phyloP scores from a whole-genome alignment of 352 stramenopile species.

The Phytophthora idaei region DNA sequence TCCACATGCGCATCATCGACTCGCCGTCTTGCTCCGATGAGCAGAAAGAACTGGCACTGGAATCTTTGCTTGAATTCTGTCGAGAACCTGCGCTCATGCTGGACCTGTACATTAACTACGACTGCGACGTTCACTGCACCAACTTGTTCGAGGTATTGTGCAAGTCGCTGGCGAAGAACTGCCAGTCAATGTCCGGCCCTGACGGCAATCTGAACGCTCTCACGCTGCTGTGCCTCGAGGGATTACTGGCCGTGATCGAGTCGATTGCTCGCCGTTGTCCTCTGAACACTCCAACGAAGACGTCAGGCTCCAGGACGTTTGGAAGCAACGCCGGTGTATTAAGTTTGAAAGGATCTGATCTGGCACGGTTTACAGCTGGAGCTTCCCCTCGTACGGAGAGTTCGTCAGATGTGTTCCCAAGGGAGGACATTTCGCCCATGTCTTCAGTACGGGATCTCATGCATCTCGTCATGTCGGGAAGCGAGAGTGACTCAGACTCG shows the following conservation, averaged over 20 bases:
- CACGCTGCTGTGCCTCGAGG: constrained; percentile 75
- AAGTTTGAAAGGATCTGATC: constrained; percentile 65
- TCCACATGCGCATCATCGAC: constrained; percentile 96
- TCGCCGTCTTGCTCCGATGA: constrained; percentile 82
- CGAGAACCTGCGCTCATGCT: constrained; percentile 97
- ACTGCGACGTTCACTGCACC: constrained; percentile 98
- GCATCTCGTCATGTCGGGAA: constrained; percentile 82
- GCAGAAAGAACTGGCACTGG: constrained; percentile 88
- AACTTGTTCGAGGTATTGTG: constrained; percentile 99
- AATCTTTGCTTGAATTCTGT: constrained; percentile 98
- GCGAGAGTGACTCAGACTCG: constrained; percentile 77
- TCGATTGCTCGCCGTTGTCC: constrained; percentile 90
- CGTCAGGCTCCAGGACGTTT: constrained; percentile 30
- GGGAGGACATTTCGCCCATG: constrained; percentile 86
- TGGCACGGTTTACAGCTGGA: constrained; percentile 66
- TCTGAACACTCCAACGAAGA: constrained; percentile 42
- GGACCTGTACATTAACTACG: constrained; percentile 99
- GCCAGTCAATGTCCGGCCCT: constrained; percentile 68
- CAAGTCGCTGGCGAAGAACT: constrained; percentile 91
- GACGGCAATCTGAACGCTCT: constrained; percentile 73
- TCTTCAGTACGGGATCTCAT: constrained; percentile 85
- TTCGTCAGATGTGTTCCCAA: constrained; percentile 48
- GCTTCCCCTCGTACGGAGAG: constrained; percentile 31
- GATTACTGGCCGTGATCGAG: constrained; percentile 95
- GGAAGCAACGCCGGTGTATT: constrained; percentile 43